A percentile compares a stretch with the other conserved stretches of the same genome.
phyloP scores from a whole-genome alignment of 345 rosid species.

The Populus davidiana region DNA sequence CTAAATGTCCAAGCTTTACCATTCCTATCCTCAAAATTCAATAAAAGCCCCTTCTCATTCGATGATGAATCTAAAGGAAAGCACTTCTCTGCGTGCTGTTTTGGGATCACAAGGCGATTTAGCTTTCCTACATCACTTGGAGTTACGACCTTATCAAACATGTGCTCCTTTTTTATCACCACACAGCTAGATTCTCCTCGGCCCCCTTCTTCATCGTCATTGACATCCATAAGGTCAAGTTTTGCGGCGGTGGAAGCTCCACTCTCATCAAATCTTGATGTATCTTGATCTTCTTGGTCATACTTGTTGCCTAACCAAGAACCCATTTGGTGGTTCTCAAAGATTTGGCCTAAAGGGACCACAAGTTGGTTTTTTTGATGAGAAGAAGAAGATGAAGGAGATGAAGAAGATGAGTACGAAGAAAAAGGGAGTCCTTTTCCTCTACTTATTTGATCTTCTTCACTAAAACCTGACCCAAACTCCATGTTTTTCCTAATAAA shows the following conservation, averaged over 20 bases:
- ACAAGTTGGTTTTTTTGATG: neutral
- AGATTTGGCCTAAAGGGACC: conserved; percentile 5
- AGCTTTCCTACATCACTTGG: conserved; percentile 72
- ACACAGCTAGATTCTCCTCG: conserved; percentile 13
- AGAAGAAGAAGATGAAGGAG: conserved; percentile 13
- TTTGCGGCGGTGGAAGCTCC: neutral
- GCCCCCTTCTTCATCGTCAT: conserved; percentile 17
- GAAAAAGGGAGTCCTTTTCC: conserved; percentile 29
- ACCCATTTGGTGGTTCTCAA: conserved; percentile 21
- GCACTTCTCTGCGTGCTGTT: conserved; percentile 74
- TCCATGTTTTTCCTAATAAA: conserved; percentile 20
- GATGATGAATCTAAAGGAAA: conserved; percentile 73
- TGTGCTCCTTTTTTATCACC: conserved; percentile 44
- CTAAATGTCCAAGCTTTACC: conserved; percentile 85
- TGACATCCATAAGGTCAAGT: conserved; percentile 20
- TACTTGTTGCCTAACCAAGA: conserved; percentile 36
- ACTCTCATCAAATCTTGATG: conserved; percentile 4
- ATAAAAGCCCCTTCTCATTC: conserved; percentile 72
- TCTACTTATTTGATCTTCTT: conserved; percentile 28
- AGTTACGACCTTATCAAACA: conserved; percentile 60
- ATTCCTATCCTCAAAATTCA: conserved; percentile 77
- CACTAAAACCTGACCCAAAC: conserved; percentile 21
- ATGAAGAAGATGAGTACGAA: conserved; percentile 25
- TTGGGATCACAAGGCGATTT: conserved; percentile 58
- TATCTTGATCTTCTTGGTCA: conserved; percentile 26